phyloP scores from a whole-genome alignment of 768 basidiomycete species.

The Cyclocybe cylindracea region DNA sequence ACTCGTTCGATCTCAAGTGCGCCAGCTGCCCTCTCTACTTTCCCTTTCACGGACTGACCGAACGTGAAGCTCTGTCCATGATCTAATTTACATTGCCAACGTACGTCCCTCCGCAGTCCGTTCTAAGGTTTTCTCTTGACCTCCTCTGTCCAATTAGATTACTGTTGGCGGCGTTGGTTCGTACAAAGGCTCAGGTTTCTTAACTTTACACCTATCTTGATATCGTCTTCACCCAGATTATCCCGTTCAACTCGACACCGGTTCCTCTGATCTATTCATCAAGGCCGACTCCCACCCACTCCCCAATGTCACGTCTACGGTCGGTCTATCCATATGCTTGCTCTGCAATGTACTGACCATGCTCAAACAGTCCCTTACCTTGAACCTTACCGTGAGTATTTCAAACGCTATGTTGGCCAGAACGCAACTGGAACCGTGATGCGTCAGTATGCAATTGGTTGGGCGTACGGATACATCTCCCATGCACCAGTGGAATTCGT shows the following conservation, averaged over 20 bases:
- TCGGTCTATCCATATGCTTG: slow-evolving; percentile 28
- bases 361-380: slow-evolving; percentile 37
- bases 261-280: slow-evolving; percentile 83
- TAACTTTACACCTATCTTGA: background rate
- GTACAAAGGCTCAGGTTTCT: slow-evolving; percentile 16
- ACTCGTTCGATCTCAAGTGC: slow-evolving; percentile 47
- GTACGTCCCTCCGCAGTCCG: slow-evolving; percentile 40
- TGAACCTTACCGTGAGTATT: slow-evolving; percentile 64
- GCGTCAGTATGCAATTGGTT: slow-evolving; percentile 77
- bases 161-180: slow-evolving; percentile 63
- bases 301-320: slow-evolving; percentile 50
- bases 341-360: slow-evolving; percentile 12
- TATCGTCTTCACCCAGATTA: slow-evolving; percentile 46
- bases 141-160: slow-evolving; percentile 43
- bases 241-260: slow-evolving; percentile 80
- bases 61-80: slow-evolving; percentile 60
- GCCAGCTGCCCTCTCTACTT: slow-evolving; percentile 13
- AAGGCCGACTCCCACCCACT: slow-evolving; percentile 46
- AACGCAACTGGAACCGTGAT: background rate
- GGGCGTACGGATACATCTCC: slow-evolving; percentile 66
- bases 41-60: slow-evolving; percentile 18
- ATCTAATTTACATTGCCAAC: slow-evolving; percentile 79
- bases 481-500: slow-evolving; percentile 70
- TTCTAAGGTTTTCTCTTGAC: background rate
- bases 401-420: background rate